Evolutionary conservation across 2,329 filamentous ascomycete genomes (phyloP).

Genomic region (Didymella keratinophila): DNA sequence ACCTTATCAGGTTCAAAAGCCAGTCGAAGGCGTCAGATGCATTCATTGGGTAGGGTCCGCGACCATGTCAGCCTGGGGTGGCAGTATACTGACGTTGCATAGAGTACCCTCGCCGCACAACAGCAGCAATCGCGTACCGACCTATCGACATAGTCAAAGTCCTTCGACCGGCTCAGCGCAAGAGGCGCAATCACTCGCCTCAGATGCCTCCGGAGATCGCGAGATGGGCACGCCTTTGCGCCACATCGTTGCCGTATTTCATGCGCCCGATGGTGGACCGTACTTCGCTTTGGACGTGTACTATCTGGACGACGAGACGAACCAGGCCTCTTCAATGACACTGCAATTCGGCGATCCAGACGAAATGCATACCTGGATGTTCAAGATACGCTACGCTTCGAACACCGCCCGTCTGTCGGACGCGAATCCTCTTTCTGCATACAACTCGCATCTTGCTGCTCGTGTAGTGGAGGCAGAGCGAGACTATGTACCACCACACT

Average conservation of each 20-base stretch:
- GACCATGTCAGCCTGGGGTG: neutral
- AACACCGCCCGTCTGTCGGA: conserved; percentile 63
- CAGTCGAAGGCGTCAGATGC: conserved; percentile 70
- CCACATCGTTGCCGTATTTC: conserved; percentile 72
- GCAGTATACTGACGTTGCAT: conserved; percentile 24
- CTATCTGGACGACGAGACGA: conserved; percentile 70
- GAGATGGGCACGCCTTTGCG: conserved; percentile 68
- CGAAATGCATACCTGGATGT: conserved; percentile 72
- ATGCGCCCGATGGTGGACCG: conserved; percentile 71
- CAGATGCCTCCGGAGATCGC: conserved; percentile 60
- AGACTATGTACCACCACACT: conserved; percentile 73
- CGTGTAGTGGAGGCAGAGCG: conserved; percentile 69
- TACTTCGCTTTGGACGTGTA: conserved; percentile 73
- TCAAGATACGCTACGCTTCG: conserved; percentile 67
- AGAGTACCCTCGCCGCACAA: conserved; percentile 45
- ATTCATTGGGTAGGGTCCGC: conserved; percentile 52
- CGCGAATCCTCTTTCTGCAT: conserved; percentile 62
- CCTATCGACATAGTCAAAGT: conserved; percentile 63
- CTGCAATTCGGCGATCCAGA: conserved; percentile 70
- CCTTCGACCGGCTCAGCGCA: conserved; percentile 65
- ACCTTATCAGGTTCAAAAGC: conserved; percentile 73
- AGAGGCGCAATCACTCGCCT: conserved; percentile 63
- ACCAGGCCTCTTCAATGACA: conserved; percentile 68
- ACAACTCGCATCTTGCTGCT: conserved; percentile 68
- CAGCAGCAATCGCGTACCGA: conserved; percentile 48